phyloP scores from a whole-genome alignment of 2,329 filamentous ascomycete species.

The Hypoxylon sp. region DNA sequence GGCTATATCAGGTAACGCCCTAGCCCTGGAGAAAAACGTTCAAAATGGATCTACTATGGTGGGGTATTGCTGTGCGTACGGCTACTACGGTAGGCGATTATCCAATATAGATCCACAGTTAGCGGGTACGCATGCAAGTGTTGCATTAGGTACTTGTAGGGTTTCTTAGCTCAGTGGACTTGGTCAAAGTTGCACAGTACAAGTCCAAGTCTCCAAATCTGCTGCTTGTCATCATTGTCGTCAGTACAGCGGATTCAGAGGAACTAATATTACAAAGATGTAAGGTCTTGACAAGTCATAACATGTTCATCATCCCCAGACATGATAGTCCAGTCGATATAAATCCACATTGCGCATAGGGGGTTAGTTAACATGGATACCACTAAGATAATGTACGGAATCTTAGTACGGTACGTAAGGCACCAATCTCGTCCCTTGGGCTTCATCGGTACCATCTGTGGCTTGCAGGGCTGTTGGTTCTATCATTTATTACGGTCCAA shows the following conservation, averaged over 20 bases:
- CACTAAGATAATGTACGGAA: slow-evolving; percentile 5
- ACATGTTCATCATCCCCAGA: neutral
- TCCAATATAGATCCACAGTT: slow-evolving; percentile 34
- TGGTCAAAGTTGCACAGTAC: neutral
- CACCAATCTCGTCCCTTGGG: slow-evolving; percentile 48
- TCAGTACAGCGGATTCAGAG: neutral
- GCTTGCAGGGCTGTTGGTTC: slow-evolving; percentile 26
- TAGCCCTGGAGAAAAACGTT: slow-evolving; percentile 25
- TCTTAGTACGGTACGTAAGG: slow-evolving; percentile 36
- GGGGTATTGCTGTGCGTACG: neutral
- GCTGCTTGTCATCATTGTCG: neutral
- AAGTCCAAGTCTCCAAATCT: neutral
- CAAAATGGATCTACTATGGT: slow-evolving; percentile 17
- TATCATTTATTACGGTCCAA: slow-evolving; percentile 39
- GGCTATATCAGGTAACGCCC: slow-evolving; percentile 16
- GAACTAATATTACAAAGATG: neutral
- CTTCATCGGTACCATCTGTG: slow-evolving; percentile 45
- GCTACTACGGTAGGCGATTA: slow-evolving; percentile 18
- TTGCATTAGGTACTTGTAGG: slow-evolving; percentile 38
- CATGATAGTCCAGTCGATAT: neutral
- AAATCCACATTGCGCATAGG: neutral
- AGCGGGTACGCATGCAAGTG: slow-evolving; percentile 45
- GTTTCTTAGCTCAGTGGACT: slow-evolving; percentile 11
- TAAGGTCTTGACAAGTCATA: neutral
- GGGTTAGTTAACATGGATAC: neutral